These are phyloP conservation scores for Blastobotrys serpentis DNA, from an alignment of 1,139 yeast species.

Conservation along the genomic window DNA sequence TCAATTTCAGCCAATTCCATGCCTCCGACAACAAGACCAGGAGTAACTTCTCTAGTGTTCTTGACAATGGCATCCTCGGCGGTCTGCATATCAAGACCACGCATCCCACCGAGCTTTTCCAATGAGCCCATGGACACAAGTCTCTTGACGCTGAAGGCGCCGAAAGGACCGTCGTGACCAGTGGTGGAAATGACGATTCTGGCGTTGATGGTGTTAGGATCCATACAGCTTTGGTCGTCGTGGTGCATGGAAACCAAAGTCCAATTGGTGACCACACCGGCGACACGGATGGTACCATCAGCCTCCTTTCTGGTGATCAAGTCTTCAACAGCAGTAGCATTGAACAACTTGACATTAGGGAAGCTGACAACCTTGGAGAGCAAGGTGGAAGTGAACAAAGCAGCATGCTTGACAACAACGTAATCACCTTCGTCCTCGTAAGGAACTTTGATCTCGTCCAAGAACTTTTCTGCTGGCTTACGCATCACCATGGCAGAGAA, in stretches of 20 bases:
- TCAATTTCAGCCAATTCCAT: conserved; percentile 80
- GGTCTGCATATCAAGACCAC: conserved; percentile 74
- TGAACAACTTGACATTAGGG: conserved; percentile 75
- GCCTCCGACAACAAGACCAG: conserved; percentile 74
- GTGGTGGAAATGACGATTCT: conserved; percentile 70
- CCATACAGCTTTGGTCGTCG: conserved; percentile 79
- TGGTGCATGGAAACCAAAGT: conserved; percentile 75
- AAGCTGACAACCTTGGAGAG: conserved; percentile 66
- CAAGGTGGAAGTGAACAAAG: conserved; percentile 70
- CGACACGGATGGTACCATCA: conserved; percentile 58
- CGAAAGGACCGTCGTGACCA: conserved; percentile 84
- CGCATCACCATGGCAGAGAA: conserved; percentile 78
- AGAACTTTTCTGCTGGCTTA: conserved; percentile 71
- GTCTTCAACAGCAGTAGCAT: conserved; percentile 81
- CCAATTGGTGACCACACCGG: conserved; percentile 85
- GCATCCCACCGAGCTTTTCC: conserved; percentile 64
- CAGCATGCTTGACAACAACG: conserved; percentile 80
- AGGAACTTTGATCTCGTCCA: conserved; percentile 61
- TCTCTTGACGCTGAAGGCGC: conserved; percentile 73
- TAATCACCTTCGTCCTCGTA: conserved; percentile 81
- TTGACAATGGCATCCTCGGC: conserved; percentile 79
- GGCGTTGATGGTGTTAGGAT: conserved; percentile 76
- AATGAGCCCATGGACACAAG: conserved; percentile 39
- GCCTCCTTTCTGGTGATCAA: conserved; percentile 68
- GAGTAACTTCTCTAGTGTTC: conserved; percentile 64